A percentile compares a stretch with the other conserved stretches of the same genome.
These are phyloP conservation scores for Penicillium glabrum DNA, from an alignment of 2,329 filamentous ascomycete genomes.

Conservation along the genomic window DNA sequence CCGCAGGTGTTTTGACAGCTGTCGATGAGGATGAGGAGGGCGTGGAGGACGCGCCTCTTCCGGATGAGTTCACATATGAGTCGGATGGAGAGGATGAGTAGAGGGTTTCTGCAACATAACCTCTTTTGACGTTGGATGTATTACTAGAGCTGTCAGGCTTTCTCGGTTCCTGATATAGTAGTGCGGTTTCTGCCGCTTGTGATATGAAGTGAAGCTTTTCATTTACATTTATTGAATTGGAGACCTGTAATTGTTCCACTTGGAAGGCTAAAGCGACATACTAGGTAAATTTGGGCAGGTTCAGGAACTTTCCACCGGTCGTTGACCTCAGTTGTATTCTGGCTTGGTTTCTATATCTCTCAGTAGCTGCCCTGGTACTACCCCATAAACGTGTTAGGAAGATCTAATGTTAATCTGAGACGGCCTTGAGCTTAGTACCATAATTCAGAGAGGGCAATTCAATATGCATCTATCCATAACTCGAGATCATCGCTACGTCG, in stretches of 20 bases:
- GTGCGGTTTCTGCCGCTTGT: conserved; percentile 14
- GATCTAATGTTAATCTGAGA: not conserved
- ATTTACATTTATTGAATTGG: not conserved
- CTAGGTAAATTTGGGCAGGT: not conserved
- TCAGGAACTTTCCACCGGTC: not conserved
- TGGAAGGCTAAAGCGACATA: not conserved
- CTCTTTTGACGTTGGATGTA: conserved; percentile 31
- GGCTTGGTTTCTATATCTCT: not conserved
- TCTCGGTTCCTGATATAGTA: conserved; percentile 22
- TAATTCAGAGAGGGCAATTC: not conserved
- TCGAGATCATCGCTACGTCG: not conserved
- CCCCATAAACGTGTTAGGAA: not conserved
- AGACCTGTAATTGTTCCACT: not conserved
- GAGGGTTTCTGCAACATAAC: conserved; percentile 14
- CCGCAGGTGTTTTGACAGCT: conserved; percentile 78
- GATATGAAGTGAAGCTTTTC: conserved; percentile 25
- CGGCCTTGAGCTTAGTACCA: not conserved
- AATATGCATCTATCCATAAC: not conserved
- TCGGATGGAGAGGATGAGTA: conserved; percentile 41
- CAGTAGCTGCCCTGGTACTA: too few relatives aligned
- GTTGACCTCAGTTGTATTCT: not conserved
- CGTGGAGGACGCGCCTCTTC: conserved; percentile 49
- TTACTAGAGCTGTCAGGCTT: conserved; percentile 38
- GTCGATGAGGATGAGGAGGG: conserved; percentile 69
- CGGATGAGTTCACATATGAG: conserved; percentile 49